phyloP scores from a whole-genome alignment of 371 early-diverging fungal species.

The Rhizopus delemar region DNA sequence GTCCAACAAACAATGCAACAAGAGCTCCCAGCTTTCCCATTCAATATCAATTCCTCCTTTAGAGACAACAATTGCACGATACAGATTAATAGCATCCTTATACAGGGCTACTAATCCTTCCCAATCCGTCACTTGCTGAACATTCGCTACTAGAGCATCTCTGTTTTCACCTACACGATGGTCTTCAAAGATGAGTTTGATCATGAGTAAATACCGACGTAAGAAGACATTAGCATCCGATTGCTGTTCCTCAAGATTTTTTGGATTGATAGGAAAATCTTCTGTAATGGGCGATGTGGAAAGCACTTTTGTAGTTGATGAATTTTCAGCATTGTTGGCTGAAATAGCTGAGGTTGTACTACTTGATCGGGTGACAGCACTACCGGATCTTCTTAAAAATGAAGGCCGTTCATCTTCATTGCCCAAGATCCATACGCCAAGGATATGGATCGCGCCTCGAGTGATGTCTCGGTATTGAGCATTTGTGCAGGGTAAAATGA shows the following conservation, averaged over 20 bases:
- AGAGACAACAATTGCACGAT: conserved; percentile 56
- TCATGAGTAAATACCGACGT: conserved; percentile 58
- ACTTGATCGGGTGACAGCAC: conserved; percentile 41
- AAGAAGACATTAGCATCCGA: conserved; percentile 60
- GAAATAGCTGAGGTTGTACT: conserved; percentile 30
- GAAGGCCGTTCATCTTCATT: conserved; percentile 69
- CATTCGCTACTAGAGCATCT: conserved; percentile 18
- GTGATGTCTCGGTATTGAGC: conserved; percentile 64
- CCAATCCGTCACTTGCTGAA: conserved; percentile 44
- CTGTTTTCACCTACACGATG: conserved; percentile 11
- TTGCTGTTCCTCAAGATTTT: conserved; percentile 14
- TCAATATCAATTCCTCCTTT: conserved; percentile 67
- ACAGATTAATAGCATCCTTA: conserved; percentile 63
- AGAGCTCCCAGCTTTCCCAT: conserved; percentile 58
- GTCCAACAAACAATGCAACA: conserved; percentile 54
- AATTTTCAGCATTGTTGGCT: not conserved
- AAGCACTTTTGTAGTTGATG: not conserved
- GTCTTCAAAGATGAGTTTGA: conserved; percentile 56
- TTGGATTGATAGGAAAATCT: conserved; percentile 16
- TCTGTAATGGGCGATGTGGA: conserved; percentile 18
- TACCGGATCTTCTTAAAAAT: conserved; percentile 55
- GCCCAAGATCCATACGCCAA: conserved; percentile 72
- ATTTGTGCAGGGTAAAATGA: conserved; percentile 60
- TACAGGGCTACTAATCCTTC: conserved; percentile 55
- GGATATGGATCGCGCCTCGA: conserved; percentile 69